Percentiles rank a stretch among this genome's conserved stretches.
Conservation (phyloP, 2,329 filamentous ascomycete genomes). For the Ophiobolus disseminans region DNA sequence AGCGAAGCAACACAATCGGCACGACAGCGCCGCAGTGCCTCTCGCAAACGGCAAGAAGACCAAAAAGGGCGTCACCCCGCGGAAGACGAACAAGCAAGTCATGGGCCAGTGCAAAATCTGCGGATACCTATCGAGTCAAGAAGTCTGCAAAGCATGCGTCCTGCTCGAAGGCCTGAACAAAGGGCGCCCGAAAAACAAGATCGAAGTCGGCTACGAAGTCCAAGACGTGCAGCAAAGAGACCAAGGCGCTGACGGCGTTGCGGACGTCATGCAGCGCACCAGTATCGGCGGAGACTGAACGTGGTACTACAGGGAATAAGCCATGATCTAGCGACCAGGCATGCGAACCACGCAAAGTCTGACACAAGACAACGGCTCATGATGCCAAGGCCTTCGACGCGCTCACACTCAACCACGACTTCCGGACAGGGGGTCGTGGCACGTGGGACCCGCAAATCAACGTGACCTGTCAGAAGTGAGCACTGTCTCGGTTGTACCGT, state of each 20-base stretch:
- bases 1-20: conserved; percentile 51
- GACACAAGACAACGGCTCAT: no score
- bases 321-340: no score
- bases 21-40: conserved; percentile 24
- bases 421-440: neutral
- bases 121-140: conserved; percentile 94
- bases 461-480: conserved; percentile 10
- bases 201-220: conserved; percentile 39
- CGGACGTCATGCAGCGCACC: conserved; percentile 30
- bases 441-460: conserved; percentile 5
- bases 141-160: conserved; percentile 90
- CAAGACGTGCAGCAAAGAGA: conserved; percentile 20
- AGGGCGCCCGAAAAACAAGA: conserved; percentile 54
- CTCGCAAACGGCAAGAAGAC: conserved; percentile 23
- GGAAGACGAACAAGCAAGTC: conserved; percentile 64
- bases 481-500: conserved; percentile 5
- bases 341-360: no score
- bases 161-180: conserved; percentile 92
- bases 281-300: conserved; percentile 31
- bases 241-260: conserved; percentile 25
- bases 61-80: conserved; percentile 30
- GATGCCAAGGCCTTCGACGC: no score
- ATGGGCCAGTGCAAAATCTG: conserved; percentile 86
- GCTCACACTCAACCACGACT: no score
- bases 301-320: no score